phyloP scores from a whole-genome alignment of 1,139 yeast species.

The Saccharomycopsis hybrid region DNA sequence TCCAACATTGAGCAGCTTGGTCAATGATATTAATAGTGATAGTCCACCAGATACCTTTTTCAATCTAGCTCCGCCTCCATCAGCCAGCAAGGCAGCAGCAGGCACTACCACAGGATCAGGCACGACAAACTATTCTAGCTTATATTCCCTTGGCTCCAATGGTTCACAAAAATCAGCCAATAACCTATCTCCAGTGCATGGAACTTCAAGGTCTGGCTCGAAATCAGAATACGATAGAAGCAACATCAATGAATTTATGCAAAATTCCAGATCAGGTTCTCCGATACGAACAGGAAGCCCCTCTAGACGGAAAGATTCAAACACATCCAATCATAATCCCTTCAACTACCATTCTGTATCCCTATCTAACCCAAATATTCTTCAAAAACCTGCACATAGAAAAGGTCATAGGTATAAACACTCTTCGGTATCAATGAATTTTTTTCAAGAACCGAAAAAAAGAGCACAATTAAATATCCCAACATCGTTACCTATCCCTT shows the following conservation, averaged over 20 bases:
- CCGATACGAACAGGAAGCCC: constrained; percentile 29
- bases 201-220: constrained; percentile 11
- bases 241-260: constrained; percentile 7
- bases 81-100: too few species aligned
- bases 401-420: constrained; percentile 95
- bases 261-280: constrained; percentile 28
- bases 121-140: constrained; percentile 4
- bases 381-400: constrained; percentile 58
- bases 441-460: constrained; percentile 87
- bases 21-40: too few species aligned
- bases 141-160: background rate
- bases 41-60: too few species aligned
- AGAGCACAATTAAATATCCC: constrained; percentile 68
- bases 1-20: constrained; percentile 6
- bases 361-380: constrained; percentile 25
- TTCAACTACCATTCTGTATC: constrained; percentile 46
- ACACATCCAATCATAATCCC: constrained; percentile 41
- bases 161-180: background rate
- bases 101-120: background rate
- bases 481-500: constrained; percentile 76
- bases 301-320: constrained; percentile 30
- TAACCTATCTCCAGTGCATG: constrained; percentile 4
- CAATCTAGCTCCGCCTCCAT: constrained; percentile 7
- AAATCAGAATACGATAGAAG: constrained; percentile 9
- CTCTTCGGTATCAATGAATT: constrained; percentile 93